Percentiles rank a stretch among this genome's conserved stretches.
Conservation (phyloP, 306 rosid genomes). For the Betula pendula region DNA sequence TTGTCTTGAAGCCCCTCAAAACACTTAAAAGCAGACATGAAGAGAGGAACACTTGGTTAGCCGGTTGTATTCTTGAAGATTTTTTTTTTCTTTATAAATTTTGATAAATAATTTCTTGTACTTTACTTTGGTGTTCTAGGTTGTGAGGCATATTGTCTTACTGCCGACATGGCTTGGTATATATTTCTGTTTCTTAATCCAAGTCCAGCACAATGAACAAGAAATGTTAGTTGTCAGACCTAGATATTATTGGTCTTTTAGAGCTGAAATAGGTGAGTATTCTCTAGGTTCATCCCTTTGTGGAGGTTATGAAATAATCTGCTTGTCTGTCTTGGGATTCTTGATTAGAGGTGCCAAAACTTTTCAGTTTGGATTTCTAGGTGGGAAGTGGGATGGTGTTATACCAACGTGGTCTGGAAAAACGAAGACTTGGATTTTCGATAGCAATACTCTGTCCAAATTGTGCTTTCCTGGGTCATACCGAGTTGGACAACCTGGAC, state of each 20-base stretch:
- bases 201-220: background rate
- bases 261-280: background rate
- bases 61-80: background rate
- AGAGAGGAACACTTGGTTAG: background rate
- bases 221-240: background rate
- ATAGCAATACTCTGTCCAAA: background rate
- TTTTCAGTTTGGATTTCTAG: background rate
- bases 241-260: background rate
- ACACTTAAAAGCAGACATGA: background rate
- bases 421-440: background rate
- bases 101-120: background rate
- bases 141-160: background rate
- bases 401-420: background rate
- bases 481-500: background rate
- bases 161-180: background rate
- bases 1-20: background rate
- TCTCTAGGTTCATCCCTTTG: background rate
- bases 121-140: background rate
- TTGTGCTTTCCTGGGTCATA: background rate
- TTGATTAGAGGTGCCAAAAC: background rate
- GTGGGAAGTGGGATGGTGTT: background rate
- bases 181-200: background rate
- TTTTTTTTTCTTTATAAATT: background rate
- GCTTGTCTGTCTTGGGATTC: background rate
- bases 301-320: background rate